Evolutionary conservation across 2,329 filamentous ascomycete species (phyloP).

Genomic region (Ophiocordyceps camponoti-floridani): DNA sequence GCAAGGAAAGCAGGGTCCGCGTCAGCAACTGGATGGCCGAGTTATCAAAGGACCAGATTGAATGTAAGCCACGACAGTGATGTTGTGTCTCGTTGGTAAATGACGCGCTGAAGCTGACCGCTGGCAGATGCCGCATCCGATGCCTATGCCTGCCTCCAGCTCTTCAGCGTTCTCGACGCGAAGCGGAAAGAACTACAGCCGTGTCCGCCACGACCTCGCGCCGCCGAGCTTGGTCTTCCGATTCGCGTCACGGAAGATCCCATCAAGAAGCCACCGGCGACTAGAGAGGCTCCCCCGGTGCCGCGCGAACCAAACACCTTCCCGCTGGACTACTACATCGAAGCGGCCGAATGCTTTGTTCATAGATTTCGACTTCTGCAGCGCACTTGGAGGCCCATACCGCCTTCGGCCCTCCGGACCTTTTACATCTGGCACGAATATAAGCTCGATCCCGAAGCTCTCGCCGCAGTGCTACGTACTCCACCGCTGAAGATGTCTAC

Average conservation of each 20-base stretch:
- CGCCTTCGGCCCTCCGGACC: conserved; percentile 26
- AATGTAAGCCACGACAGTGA: conserved; percentile 33
- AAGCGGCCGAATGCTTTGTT: background rate
- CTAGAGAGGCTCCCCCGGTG: too few relatives aligned
- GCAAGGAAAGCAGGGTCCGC: conserved; percentile 53
- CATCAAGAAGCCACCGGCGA: too few relatives aligned
- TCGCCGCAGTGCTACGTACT: conserved; percentile 38
- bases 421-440: conserved; percentile 48
- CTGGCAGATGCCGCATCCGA: conserved; percentile 57
- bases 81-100: too few relatives aligned
- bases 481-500: conserved; percentile 39
- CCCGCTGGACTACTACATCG: background rate
- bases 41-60: conserved; percentile 46
- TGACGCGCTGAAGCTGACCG: background rate
- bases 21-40: conserved; percentile 54
- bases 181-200: conserved; percentile 50
- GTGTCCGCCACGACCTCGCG: conserved; percentile 49
- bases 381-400: conserved; percentile 5
- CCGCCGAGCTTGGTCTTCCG: conserved; percentile 47
- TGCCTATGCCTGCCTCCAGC: conserved; percentile 59
- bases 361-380: background rate
- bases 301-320: background rate
- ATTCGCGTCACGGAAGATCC: conserved; percentile 28
- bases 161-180: conserved; percentile 55
- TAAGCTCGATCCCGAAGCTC: conserved; percentile 24